Conservation (phyloP, 2,329 filamentous ascomycete species). For the Penicillium fuscoglaucum region DNA sequence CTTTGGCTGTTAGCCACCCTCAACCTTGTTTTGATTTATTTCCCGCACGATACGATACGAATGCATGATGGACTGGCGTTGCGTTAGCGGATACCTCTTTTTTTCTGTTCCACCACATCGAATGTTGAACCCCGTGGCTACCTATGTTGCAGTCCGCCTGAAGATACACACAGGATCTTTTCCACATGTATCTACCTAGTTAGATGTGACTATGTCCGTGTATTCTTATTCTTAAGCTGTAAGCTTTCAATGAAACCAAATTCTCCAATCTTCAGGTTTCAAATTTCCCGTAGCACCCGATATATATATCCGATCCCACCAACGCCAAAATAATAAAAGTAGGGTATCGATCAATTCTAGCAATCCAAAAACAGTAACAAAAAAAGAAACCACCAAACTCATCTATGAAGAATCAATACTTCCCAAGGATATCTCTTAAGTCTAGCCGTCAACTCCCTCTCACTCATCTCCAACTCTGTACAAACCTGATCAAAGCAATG, state of each 20-base stretch:
- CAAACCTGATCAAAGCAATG: conserved; percentile 55
- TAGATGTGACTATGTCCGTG: not conserved
- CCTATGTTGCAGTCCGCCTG: not conserved
- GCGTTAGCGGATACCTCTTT: conserved; percentile 20
- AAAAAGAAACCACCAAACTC: conserved; percentile 14
- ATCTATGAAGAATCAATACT: conserved; percentile 50
- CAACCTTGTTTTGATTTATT: conserved; percentile 6
- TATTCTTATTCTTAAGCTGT: not conserved
- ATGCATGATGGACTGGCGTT: conserved; percentile 21
- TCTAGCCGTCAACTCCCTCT: conserved; percentile 46
- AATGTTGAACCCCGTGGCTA: not conserved
- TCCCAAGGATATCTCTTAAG: conserved; percentile 47
- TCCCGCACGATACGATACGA: conserved; percentile 19
- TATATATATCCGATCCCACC: not conserved
- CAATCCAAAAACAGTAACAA: not conserved
- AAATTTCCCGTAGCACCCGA: not conserved
- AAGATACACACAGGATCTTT: conserved; percentile 2
- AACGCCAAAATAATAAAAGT: not conserved
- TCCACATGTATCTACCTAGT: not conserved
- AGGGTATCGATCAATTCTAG: conserved; percentile 6
- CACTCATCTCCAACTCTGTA: conserved; percentile 51
- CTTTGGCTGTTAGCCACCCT: not conserved
- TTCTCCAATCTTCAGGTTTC: not conserved
- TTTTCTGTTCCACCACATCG: conserved; percentile 4
- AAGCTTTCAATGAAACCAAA: not conserved